These are phyloP conservation scores for Paraconiothyrium brasiliense DNA, from an alignment of 2,329 filamentous ascomycete species.

Conservation along the genomic window DNA sequence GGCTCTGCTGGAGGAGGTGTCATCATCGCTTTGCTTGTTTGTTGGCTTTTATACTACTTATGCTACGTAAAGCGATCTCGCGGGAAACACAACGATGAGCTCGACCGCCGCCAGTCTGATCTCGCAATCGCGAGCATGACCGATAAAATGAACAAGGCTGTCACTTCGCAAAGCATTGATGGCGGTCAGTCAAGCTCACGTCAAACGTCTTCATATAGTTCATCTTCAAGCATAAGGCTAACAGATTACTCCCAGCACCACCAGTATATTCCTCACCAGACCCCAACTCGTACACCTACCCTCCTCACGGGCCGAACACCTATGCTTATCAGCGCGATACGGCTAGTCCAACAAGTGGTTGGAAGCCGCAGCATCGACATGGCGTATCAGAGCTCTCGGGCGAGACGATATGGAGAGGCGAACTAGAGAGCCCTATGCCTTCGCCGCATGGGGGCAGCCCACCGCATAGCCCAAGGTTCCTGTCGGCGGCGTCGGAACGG, in stretches of 20 bases:
- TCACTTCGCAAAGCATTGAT: neutral
- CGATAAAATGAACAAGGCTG: neutral
- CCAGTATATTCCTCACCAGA: neutral
- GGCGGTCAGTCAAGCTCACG: neutral
- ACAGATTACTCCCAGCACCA: neutral
- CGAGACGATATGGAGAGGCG: neutral
- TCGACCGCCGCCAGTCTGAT: neutral
- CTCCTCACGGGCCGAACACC: neutral
- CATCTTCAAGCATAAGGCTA: no score
- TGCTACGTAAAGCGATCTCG: neutral
- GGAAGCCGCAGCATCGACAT: slow-evolving; percentile 1
- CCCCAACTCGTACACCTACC: neutral
- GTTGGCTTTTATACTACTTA: slow-evolving; percentile 2
- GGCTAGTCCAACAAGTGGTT: neutral
- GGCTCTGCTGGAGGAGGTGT: neutral
- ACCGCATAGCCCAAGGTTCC: neutral
- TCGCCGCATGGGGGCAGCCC: neutral
- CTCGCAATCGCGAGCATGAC: neutral
- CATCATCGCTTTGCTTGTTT: neutral
- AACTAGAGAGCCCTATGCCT: slow-evolving; percentile 1
- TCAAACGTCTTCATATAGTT: no score
- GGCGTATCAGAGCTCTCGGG: neutral
- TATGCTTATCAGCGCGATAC: neutral
- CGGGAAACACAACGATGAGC: neutral
- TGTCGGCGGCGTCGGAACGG: neutral